phyloP scores from a whole-genome alignment of 345 rosid species.

The Euphorbia pulcherrima region DNA sequence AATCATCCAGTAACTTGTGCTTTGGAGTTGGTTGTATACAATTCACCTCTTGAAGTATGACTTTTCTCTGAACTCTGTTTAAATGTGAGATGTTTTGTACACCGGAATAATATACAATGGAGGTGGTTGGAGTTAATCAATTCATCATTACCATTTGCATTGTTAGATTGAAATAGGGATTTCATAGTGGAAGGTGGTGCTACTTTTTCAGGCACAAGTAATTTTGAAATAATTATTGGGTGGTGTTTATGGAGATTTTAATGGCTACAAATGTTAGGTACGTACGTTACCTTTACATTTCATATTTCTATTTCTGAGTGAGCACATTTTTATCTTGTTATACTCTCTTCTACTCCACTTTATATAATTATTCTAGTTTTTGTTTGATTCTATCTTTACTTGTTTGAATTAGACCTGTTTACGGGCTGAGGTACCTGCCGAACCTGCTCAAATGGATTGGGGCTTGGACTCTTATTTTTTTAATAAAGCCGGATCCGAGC shows the following conservation, averaged over 20 bases:
- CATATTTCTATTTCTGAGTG: background rate
- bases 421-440: too few species aligned
- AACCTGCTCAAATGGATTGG: too few species aligned
- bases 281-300: conserved; percentile 8
- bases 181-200: background rate
- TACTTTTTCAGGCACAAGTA: background rate
- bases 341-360: background rate
- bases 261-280: conserved; percentile 9
- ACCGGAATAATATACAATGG: too few species aligned
- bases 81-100: too few species aligned
- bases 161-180: background rate
- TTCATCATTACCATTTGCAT: background rate
- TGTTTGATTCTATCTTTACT: too few species aligned
- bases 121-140: conserved; percentile 3
- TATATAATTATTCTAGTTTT: background rate
- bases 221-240: background rate
- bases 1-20: too few species aligned
- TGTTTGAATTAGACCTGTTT: too few species aligned
- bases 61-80: too few species aligned
- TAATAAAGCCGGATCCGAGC: too few species aligned
- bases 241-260: background rate
- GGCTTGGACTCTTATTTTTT: too few species aligned
- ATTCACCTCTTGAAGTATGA: too few species aligned
- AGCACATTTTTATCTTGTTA: background rate
- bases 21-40: too few species aligned